A percentile compares a stretch with the other conserved stretches of the same genome.
These are phyloP conservation scores for Soucietia sequanensis DNA, from an alignment of 805 yeast genomes.

Conservation along the genomic window DNA sequence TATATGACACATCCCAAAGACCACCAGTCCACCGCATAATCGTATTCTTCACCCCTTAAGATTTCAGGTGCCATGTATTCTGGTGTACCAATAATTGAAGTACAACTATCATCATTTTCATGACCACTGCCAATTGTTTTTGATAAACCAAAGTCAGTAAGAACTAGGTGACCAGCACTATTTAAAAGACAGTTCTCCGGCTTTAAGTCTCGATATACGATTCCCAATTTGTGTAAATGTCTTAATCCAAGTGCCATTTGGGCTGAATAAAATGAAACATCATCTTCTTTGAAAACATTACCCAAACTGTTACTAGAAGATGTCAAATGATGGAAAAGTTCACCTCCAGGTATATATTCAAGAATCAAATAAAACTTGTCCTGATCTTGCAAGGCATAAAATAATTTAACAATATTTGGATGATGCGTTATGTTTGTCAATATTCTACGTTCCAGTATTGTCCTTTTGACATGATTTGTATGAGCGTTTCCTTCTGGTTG, in stretches of 20 bases:
- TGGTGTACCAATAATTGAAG: constrained; percentile 70
- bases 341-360: constrained; percentile 47
- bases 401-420: constrained; percentile 44
- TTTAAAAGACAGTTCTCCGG: constrained; percentile 48
- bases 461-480: constrained; percentile 54
- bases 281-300: constrained; percentile 28
- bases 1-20: constrained; percentile 79
- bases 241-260: constrained; percentile 41
- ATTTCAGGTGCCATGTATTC: constrained; percentile 92
- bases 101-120: constrained; percentile 41
- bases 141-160: constrained; percentile 65
- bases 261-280: constrained; percentile 42
- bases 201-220: constrained; percentile 43
- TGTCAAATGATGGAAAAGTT: constrained; percentile 42
- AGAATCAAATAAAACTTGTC: constrained; percentile 43
- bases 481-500: constrained; percentile 11
- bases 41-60: constrained; percentile 72
- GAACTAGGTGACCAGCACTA: constrained; percentile 38
- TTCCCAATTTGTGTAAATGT: constrained; percentile 39
- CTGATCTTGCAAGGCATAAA: constrained; percentile 45
- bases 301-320: constrained; percentile 29
- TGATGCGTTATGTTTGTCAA: constrained; percentile 56
- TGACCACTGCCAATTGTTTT: constrained; percentile 33
- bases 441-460: constrained; percentile 77
- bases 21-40: constrained; percentile 87